phyloP scores from a whole-genome alignment of 805 yeast genomes.

The Teunomyces barrocoloradensis region DNA sequence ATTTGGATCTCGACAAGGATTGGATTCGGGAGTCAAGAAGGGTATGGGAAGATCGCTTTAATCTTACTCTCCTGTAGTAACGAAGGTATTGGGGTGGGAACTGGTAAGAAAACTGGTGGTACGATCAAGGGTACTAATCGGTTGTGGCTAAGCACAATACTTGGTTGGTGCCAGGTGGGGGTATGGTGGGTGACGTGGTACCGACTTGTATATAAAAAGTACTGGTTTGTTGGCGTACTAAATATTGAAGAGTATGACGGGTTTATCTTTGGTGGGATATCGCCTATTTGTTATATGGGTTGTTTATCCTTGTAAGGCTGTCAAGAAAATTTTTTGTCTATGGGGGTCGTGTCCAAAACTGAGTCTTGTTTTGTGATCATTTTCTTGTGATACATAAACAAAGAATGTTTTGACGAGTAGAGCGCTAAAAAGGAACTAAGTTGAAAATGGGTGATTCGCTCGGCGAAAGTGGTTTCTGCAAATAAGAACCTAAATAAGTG shows the following conservation, averaged over 20 bases:
- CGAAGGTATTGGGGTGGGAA: conserved; percentile 2
- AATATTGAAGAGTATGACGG: not conserved
- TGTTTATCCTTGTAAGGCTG: not conserved
- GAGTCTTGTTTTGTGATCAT: not conserved
- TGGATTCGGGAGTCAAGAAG: not conserved
- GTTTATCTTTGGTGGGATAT: not conserved
- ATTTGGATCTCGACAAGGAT: not conserved
- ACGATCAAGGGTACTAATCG: not conserved
- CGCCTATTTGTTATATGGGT: conserved; percentile 1
- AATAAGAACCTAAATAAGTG: too few species aligned
- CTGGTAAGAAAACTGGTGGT: not conserved
- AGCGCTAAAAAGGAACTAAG: too few species aligned
- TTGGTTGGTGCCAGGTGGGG: not conserved
- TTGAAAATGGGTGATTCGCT: too few species aligned
- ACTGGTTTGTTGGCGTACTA: conserved; percentile 4
- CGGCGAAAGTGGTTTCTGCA: too few species aligned
- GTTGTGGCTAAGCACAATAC: not conserved
- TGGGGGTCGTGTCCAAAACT: not conserved
- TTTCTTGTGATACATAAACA: conserved; percentile 1
- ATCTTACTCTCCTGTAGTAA: not conserved
- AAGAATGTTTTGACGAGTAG: not conserved
- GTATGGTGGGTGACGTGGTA: not conserved
- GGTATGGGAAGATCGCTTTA: not conserved
- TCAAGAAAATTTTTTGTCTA: not conserved
- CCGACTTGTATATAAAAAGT: not conserved